Evolutionary conservation across 2,329 filamentous ascomycete genomes (phyloP).

Genomic region (Bisporella sp.): DNA sequence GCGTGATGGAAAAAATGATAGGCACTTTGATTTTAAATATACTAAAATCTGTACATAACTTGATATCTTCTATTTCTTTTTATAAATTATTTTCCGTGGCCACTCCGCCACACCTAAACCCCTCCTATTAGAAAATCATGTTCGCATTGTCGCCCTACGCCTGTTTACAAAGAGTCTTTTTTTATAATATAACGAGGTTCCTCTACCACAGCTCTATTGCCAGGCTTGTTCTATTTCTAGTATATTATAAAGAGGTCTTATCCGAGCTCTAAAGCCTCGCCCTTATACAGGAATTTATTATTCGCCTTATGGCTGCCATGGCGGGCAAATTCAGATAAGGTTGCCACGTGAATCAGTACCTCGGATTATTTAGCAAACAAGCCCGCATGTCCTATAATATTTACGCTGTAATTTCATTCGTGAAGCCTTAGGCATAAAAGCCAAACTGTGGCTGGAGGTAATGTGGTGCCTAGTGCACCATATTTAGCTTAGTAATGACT

Average conservation of each 20-base stretch:
- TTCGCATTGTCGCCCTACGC: no score
- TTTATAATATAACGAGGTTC: not conserved
- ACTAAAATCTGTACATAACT: not conserved
- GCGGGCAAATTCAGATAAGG: not conserved
- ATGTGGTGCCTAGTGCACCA: not conserved
- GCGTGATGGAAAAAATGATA: not conserved
- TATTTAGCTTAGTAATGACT: not conserved
- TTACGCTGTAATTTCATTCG: not conserved
- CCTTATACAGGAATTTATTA: not conserved
- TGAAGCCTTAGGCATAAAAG: not conserved
- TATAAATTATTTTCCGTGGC: not conserved
- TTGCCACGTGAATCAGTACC: slow-evolving; percentile 1
- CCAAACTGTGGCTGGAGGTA: not conserved
- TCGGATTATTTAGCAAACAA: not conserved
- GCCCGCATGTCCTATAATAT: not conserved
- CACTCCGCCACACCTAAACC: no score
- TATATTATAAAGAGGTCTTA: not conserved
- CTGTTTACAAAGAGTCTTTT: not conserved
- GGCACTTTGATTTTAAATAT: not conserved
- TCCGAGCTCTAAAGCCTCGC: not conserved
- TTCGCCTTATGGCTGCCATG: not conserved
- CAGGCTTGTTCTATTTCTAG: no score
- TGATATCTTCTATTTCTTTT: not conserved
- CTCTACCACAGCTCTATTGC: no score
- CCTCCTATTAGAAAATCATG: no score